These are phyloP conservation scores for Kuraishia capsulata DNA, from an alignment of 805 yeast species.

Conservation along the genomic window DNA sequence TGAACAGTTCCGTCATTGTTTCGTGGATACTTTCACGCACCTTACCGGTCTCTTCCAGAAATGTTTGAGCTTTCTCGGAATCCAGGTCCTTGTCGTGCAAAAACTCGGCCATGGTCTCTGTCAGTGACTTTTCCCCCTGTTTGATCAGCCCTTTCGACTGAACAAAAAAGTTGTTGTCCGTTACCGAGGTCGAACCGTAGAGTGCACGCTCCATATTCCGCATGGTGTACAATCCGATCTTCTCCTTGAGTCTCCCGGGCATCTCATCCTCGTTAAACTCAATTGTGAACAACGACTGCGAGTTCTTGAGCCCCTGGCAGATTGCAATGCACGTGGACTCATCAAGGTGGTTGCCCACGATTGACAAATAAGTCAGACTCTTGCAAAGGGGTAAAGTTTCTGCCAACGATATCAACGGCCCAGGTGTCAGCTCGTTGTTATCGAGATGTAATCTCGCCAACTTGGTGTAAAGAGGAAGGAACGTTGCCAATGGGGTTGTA, in stretches of 20 bases:
- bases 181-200: constrained; percentile 18
- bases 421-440: constrained; percentile 47
- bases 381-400: constrained; percentile 64
- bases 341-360: constrained; percentile 55
- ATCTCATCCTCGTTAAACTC: constrained; percentile 58
- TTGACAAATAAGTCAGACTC: constrained; percentile 56
- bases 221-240: constrained; percentile 73
- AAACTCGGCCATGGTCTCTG: constrained; percentile 1
- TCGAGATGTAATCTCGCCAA: constrained; percentile 67
- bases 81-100: constrained; percentile 5
- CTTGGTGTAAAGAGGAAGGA: constrained; percentile 59
- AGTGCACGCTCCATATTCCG: constrained; percentile 65
- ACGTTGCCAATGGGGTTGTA: constrained; percentile 45
- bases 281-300: constrained; percentile 54
- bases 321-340: constrained; percentile 56
- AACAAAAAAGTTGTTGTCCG: neutral
- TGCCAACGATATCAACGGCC: constrained; percentile 49
- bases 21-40: constrained; percentile 33
- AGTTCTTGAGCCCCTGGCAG: constrained; percentile 58
- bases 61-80: constrained; percentile 10
- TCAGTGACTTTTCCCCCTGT: neutral
- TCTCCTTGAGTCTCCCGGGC: constrained; percentile 55
- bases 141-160: constrained; percentile 10
- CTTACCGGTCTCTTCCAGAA: constrained; percentile 29
- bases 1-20: constrained; percentile 47